Percentiles rank a stretch among this genome's conserved stretches.
These are phyloP conservation scores for Phylloboletellus chloephorus DNA, from an alignment of 1,284 basidiomycete species.

Conservation along the genomic window DNA sequence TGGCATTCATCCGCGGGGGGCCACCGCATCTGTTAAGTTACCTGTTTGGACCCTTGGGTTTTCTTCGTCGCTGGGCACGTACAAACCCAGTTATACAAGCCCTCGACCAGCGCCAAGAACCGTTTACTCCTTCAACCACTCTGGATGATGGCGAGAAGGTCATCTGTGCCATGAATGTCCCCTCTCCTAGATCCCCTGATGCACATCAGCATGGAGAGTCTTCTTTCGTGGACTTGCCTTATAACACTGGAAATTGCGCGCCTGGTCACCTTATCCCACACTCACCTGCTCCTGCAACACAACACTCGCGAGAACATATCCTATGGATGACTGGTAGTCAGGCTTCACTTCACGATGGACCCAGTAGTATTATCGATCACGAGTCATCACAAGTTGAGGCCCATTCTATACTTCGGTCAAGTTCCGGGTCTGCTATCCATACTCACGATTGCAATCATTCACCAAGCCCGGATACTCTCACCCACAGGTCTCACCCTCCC, in stretches of 20 bases:
- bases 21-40: conserved; percentile 4
- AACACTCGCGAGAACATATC: conserved; percentile 7
- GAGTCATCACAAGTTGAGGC: not conserved
- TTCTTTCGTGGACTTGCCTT: conserved; percentile 20
- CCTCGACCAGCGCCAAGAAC: not conserved
- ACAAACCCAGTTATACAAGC: not conserved
- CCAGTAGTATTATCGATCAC: conserved; percentile 3
- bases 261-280: conserved; percentile 24
- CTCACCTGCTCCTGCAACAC: conserved; percentile 13
- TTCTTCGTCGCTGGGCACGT: conserved; percentile 5
- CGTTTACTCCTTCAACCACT: not conserved
- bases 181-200: conserved; percentile 3
- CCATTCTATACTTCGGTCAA: conserved; percentile 2
- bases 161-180: conserved; percentile 20
- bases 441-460: not conserved
- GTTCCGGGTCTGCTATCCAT: conserved; percentile 2
- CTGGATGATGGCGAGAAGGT: not conserved
- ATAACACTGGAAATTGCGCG: conserved; percentile 17
- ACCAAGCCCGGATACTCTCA: not conserved
- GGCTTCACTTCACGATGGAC: conserved; percentile 19
- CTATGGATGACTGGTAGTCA: conserved; percentile 13
- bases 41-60: conserved; percentile 10
- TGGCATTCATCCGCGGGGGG: conserved; percentile 1
- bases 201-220: not conserved
- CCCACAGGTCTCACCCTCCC: not conserved